Percentiles rank a stretch among this genome's conserved stretches.
Conservation (phyloP, 2,329 filamentous ascomycete species). For the Diaporthe velutina region DNA sequence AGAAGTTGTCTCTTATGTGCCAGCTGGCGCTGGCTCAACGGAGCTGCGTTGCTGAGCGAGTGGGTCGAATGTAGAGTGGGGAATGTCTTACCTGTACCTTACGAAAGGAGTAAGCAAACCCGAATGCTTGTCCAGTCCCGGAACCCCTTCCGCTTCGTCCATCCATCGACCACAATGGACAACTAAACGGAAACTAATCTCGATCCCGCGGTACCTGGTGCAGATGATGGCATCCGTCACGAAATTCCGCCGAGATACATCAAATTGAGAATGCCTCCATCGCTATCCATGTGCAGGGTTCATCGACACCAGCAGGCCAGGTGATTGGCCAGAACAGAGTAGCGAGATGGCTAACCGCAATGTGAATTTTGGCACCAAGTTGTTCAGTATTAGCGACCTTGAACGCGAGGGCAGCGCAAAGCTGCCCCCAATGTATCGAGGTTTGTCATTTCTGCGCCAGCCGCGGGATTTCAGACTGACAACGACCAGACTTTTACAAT, state of each 20-base stretch:
- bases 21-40: background rate
- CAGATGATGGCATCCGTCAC: background rate
- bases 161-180: background rate
- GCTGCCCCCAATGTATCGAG: slow-evolving; percentile 53
- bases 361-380: slow-evolving; percentile 38
- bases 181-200: background rate
- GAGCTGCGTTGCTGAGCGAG: background rate
- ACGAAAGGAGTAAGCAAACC: slow-evolving; percentile 2
- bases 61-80: background rate
- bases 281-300: no score
- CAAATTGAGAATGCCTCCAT: background rate
- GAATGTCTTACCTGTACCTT: background rate
- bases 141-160: background rate
- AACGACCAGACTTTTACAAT: slow-evolving; percentile 64
- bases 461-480: background rate
- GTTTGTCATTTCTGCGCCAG: background rate
- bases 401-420: slow-evolving; percentile 53
- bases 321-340: no score
- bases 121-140: background rate
- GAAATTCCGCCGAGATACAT: no score
- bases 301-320: background rate
- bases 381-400: slow-evolving; percentile 53
- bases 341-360: slow-evolving; percentile 42
- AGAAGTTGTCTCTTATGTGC: background rate
- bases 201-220: background rate